Conservation (phyloP, 2,329 filamentous ascomycete genomes). For the Hypomyces rosellus region DNA sequence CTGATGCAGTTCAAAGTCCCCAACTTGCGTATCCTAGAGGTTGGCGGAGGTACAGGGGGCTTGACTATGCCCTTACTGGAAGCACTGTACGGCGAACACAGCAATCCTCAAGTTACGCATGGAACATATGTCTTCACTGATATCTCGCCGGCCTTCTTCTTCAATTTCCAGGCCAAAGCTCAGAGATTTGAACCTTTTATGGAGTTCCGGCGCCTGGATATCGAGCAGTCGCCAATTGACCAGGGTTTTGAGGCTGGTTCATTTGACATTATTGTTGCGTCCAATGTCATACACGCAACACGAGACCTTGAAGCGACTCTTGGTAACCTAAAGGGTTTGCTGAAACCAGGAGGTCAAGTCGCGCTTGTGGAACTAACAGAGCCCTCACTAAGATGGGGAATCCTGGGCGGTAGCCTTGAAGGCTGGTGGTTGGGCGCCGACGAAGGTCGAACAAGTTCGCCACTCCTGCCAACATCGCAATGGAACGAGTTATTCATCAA, state of each 20-base stretch:
- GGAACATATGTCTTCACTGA: slow-evolving; percentile 32
- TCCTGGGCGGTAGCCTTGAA: too few relatives aligned
- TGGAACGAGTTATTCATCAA: slow-evolving; percentile 4
- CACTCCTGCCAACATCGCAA: not conserved
- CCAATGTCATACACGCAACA: slow-evolving; percentile 14
- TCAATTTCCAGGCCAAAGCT: slow-evolving; percentile 13
- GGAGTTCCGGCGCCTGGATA: slow-evolving; percentile 20
- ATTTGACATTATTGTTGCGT: slow-evolving; percentile 20
- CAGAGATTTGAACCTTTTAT: slow-evolving; percentile 6
- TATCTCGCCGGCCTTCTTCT: slow-evolving; percentile 25
- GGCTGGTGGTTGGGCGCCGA: not conserved
- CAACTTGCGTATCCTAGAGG: slow-evolving; percentile 29
- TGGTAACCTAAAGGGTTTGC: too few relatives aligned
- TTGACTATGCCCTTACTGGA: slow-evolving; percentile 23
- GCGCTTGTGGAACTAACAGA: too few relatives aligned
- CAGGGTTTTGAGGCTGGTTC: slow-evolving; percentile 13
- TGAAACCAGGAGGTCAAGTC: too few relatives aligned
- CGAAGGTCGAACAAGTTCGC: slow-evolving; percentile 5
- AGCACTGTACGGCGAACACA: slow-evolving; percentile 12
- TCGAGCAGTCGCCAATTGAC: slow-evolving; percentile 6
- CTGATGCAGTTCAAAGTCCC: slow-evolving; percentile 26
- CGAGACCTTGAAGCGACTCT: not conserved
- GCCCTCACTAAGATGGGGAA: too few relatives aligned
- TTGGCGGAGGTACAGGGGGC: slow-evolving; percentile 31
- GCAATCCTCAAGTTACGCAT: slow-evolving; percentile 15